A percentile compares a stretch with the other conserved stretches of the same genome.
Evolutionary conservation across 441 rosid genomes (phyloP).

Genomic region (Rhodomyrtus psidioides): DNA sequence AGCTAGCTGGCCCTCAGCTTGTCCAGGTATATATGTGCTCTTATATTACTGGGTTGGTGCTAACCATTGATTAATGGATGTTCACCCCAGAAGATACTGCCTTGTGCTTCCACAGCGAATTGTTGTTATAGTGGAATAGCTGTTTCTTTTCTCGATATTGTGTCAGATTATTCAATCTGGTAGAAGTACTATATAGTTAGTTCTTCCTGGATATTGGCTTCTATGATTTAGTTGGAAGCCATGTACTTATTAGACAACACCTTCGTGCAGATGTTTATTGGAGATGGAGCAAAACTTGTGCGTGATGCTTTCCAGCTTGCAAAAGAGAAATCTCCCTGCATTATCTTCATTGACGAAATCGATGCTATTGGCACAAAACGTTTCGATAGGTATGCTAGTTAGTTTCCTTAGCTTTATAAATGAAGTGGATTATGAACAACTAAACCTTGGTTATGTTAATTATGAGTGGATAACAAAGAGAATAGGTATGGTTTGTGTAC

Average conservation of each 20-base stretch:
- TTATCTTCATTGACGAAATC: slow-evolving; percentile 94
- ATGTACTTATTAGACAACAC: background rate
- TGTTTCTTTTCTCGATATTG: background rate
- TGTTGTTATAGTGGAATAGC: background rate
- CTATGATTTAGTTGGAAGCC: background rate
- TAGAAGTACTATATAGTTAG: background rate
- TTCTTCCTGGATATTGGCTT: background rate
- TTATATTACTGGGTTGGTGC: background rate
- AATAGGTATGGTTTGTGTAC: background rate
- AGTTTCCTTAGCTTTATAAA: background rate
- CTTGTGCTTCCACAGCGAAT: background rate
- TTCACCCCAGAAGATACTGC: background rate
- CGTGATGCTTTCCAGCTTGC: slow-evolving; percentile 99
- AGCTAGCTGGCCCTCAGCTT: slow-evolving; percentile 95
- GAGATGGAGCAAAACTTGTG: slow-evolving; percentile 97
- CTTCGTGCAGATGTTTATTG: slow-evolving; percentile 83
- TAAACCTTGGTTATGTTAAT: background rate
- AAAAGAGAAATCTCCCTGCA: slow-evolving; percentile 97
- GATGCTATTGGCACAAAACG: slow-evolving; percentile 99
- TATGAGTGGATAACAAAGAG: background rate
- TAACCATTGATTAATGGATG: background rate
- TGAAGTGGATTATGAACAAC: background rate
- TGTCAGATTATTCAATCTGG: background rate
- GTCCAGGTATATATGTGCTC: slow-evolving; percentile 52
- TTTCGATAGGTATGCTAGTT: slow-evolving; percentile 61